Conservation (phyloP, 129 eudicot species). For the Saussurea involucrata region DNA sequence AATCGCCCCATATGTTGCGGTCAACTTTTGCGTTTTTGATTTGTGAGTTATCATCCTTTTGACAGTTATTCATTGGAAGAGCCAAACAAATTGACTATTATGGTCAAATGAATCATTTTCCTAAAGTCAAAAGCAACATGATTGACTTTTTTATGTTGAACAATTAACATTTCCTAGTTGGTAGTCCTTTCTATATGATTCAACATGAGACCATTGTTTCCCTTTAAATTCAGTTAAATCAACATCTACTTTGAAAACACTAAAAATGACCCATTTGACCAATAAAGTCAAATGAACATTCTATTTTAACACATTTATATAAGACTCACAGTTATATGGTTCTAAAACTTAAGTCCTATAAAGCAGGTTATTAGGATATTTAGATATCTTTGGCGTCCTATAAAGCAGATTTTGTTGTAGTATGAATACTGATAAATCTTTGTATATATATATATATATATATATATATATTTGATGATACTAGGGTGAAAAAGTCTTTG, state of each 20-base stretch:
- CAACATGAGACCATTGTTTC: neutral
- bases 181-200: neutral
- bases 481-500: conserved; percentile 88
- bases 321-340: neutral
- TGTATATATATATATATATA: neutral
- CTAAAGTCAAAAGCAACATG: neutral
- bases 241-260: neutral
- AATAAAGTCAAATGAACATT: neutral
- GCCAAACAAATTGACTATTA: neutral
- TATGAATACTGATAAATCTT: neutral
- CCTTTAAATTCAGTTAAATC: neutral
- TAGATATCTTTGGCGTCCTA: neutral
- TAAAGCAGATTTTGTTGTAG: neutral
- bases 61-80: neutral
- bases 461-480: conserved; percentile 13
- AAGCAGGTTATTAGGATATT: neutral
- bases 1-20: conserved; percentile 96
- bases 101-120: neutral
- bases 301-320: neutral
- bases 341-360: neutral
- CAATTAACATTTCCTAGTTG: neutral
- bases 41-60: conserved; percentile 55
- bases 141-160: neutral
- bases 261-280: neutral
- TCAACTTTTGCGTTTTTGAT: conserved; percentile 94